These are phyloP conservation scores for Tilletia horrida DNA, from an alignment of 1,284 basidiomycete genomes.

Conservation along the genomic window DNA sequence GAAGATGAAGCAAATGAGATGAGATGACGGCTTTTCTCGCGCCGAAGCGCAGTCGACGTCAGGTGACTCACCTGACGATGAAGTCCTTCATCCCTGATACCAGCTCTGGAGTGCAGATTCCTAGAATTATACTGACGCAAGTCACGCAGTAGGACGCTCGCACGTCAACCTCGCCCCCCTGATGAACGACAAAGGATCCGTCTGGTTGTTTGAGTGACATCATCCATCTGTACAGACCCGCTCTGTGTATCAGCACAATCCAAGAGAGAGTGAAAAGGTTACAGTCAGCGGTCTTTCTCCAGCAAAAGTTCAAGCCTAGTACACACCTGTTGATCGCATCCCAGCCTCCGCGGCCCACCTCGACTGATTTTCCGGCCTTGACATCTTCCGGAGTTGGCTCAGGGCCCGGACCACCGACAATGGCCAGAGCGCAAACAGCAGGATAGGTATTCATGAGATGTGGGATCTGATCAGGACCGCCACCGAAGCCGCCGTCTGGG, in stretches of 20 bases:
- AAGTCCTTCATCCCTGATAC: conserved; percentile 61
- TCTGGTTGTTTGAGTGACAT: conserved; percentile 88
- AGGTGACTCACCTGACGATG: conserved; percentile 5
- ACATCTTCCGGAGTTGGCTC: conserved; percentile 36
- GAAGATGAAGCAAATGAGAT: not conserved
- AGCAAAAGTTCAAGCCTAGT: not conserved
- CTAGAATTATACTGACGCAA: conserved; percentile 67
- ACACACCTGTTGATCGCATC: conserved; percentile 54
- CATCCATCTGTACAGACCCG: conserved; percentile 75
- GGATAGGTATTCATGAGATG: conserved; percentile 92
- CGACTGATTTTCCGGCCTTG: conserved; percentile 61
- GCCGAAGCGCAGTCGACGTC: too few relatives aligned
- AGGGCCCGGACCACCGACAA: conserved; percentile 66
- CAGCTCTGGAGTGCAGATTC: conserved; percentile 83
- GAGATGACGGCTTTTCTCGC: not conserved
- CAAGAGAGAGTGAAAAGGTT: not conserved
- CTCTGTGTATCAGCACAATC: conserved; percentile 53
- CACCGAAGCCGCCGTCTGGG: conserved; percentile 74
- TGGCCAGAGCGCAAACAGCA: conserved; percentile 75
- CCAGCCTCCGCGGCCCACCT: conserved; percentile 52
- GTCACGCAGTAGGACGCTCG: conserved; percentile 75
- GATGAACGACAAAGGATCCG: conserved; percentile 86
- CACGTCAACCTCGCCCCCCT: conserved; percentile 87
- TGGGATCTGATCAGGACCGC: conserved; percentile 80
- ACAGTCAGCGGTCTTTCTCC: not conserved